Evolutionary conservation across 2,329 filamentous ascomycete genomes (phyloP).

Genomic region (Colletotrichum sp.): DNA sequence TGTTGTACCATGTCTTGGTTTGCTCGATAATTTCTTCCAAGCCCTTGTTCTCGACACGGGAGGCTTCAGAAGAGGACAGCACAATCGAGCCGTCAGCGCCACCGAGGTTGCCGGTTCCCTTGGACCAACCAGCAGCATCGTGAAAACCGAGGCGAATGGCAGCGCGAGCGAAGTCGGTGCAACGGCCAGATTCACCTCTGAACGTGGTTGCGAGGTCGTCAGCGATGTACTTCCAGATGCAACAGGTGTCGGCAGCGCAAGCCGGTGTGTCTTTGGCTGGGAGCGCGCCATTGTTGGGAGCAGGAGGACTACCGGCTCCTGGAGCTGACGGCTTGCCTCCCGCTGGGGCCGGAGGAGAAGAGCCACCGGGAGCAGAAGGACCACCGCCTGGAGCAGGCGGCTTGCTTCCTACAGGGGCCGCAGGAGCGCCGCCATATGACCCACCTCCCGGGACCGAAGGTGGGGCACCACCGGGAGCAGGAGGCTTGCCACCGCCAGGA

Average conservation of each 20-base stretch:
- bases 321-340: background rate
- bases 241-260: conserved; percentile 44
- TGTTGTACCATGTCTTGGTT: conserved; percentile 41
- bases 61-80: conserved; percentile 39
- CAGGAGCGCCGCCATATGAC: background rate
- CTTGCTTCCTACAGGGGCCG: background rate
- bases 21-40: conserved; percentile 46
- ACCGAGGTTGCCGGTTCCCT: conserved; percentile 34
- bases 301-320: background rate
- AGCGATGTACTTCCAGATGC: conserved; percentile 47
- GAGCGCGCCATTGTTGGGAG: background rate
- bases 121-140: conserved; percentile 49
- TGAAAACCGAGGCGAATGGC: conserved; percentile 53
- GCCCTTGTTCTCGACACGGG: conserved; percentile 47
- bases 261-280: conserved; percentile 26
- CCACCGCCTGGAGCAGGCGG: background rate
- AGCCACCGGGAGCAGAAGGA: background rate
- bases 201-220: conserved; percentile 40
- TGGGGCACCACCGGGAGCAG: background rate
- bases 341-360: background rate
- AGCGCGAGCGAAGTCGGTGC: conserved; percentile 45
- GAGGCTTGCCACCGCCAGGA: background rate
- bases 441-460: background rate
- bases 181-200: conserved; percentile 39
- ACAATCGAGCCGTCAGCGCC: conserved; percentile 52